These are phyloP conservation scores for Cenchrus americanus DNA, from an alignment of 176 grass and related monocot genomes.

Conservation along the genomic window DNA sequence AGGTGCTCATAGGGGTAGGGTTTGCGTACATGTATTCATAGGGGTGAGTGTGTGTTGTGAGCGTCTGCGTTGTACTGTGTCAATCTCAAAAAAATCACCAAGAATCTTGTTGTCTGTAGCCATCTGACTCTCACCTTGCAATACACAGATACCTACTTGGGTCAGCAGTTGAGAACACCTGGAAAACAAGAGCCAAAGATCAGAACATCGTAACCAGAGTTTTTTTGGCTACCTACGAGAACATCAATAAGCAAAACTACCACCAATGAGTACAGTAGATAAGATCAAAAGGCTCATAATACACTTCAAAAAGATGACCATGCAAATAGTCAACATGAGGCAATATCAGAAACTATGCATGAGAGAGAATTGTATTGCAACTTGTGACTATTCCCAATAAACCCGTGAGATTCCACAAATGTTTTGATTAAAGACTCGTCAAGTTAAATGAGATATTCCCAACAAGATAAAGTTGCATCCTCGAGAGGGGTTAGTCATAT, in stretches of 20 bases:
- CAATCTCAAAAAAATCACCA: slow-evolving; percentile 35
- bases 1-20: too few species aligned
- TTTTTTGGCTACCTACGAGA: too few species aligned
- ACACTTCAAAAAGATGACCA: too few species aligned
- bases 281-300: too few species aligned
- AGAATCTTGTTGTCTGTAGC: slow-evolving; percentile 34
- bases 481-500: too few species aligned
- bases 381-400: not conserved
- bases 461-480: not conserved
- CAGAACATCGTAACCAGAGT: not conserved
- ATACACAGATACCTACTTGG: slow-evolving; percentile 29
- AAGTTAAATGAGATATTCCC: not conserved
- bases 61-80: too few species aligned
- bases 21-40: too few species aligned
- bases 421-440: not conserved
- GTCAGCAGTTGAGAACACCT: slow-evolving; percentile 36
- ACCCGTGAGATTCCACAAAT: not conserved
- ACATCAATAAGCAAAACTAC: too few species aligned
- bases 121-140: slow-evolving; percentile 37
- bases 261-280: too few species aligned
- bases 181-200: not conserved
- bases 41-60: too few species aligned
- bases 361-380: not conserved
- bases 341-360: not conserved
- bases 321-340: too few species aligned